phyloP scores from a whole-genome alignment of 2,329 filamentous ascomycete genomes.

The Orbilia oligospora region DNA sequence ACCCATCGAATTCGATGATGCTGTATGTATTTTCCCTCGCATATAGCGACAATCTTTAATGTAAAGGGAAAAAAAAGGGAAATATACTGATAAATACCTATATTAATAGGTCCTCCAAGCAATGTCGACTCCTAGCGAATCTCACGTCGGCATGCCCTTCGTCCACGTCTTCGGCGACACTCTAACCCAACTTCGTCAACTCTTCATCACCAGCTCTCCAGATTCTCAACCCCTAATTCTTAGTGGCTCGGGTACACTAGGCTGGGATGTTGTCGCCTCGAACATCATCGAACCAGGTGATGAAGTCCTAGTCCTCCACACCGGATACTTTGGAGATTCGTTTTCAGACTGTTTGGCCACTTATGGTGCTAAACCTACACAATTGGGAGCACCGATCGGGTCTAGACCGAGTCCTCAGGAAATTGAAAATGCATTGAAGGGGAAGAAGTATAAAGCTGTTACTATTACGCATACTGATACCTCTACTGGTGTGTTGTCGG shows the following conservation, averaged over 20 bases:
- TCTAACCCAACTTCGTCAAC: constrained; percentile 86
- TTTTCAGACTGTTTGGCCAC: constrained; percentile 93
- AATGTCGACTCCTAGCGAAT: constrained; percentile 76
- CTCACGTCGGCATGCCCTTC: constrained; percentile 90
- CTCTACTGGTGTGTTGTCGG: constrained; percentile 93
- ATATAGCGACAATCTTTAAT: background rate
- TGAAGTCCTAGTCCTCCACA: constrained; percentile 91
- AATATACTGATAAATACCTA: background rate
- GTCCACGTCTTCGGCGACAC: constrained; percentile 92
- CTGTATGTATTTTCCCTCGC: constrained; percentile 17
- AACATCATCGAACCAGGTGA: constrained; percentile 93
- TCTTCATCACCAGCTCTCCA: constrained; percentile 90
- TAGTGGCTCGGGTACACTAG: constrained; percentile 92
- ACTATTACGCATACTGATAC: constrained; percentile 98
- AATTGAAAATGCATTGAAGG: constrained; percentile 87
- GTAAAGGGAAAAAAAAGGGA: background rate
- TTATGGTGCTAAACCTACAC: constrained; percentile 90
- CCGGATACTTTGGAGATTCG: constrained; percentile 93
- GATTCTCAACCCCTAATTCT: constrained; percentile 91
- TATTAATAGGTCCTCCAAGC: constrained; percentile 34
- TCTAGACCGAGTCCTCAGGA: constrained; percentile 87
- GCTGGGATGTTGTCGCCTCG: constrained; percentile 96
- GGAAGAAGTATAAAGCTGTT: constrained; percentile 93
- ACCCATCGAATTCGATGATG: constrained; percentile 98
- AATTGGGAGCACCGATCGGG: constrained; percentile 90